Evolutionary conservation across 2,329 filamentous ascomycete species (phyloP).

Genomic region (Apiospora sp.): DNA sequence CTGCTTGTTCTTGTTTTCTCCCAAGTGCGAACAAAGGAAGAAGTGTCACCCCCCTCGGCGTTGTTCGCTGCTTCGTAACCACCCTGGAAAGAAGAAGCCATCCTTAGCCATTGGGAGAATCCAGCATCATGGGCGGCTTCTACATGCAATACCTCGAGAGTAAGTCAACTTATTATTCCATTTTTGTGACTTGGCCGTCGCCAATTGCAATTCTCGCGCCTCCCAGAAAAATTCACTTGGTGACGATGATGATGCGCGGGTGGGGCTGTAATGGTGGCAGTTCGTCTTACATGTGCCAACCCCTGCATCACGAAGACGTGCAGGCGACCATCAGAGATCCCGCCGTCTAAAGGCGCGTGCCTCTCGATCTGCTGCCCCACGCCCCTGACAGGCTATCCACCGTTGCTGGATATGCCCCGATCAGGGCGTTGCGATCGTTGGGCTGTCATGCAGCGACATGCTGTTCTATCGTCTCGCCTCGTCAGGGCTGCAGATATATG

Average conservation of each 20-base stretch:
- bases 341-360: constrained; percentile 35
- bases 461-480: constrained; percentile 37
- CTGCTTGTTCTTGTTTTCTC: constrained; percentile 37
- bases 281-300: constrained; percentile 47
- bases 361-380: constrained; percentile 38
- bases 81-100: background rate
- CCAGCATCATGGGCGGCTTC: constrained; percentile 66
- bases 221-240: constrained; percentile 37
- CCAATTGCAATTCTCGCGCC: constrained; percentile 27
- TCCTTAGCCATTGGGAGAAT: constrained; percentile 37
- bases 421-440: constrained; percentile 34
- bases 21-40: constrained; percentile 20
- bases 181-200: constrained; percentile 29
- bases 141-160: constrained; percentile 79
- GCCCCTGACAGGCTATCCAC: constrained; percentile 34
- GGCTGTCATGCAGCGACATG: constrained; percentile 43
- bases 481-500: constrained; percentile 39
- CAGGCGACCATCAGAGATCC: constrained; percentile 40
- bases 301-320: constrained; percentile 43
- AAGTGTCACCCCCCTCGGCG: constrained; percentile 12
- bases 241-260: constrained; percentile 41
- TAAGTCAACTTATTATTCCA: constrained; percentile 58
- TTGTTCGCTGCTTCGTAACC: background rate
- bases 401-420: constrained; percentile 19
- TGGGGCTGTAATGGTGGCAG: constrained; percentile 41